Evolutionary conservation across 2,329 filamentous ascomycete species (phyloP), one percentile per base, ranked within the genome.

Genomic region (Paracamarosporium sp.): DNA sequence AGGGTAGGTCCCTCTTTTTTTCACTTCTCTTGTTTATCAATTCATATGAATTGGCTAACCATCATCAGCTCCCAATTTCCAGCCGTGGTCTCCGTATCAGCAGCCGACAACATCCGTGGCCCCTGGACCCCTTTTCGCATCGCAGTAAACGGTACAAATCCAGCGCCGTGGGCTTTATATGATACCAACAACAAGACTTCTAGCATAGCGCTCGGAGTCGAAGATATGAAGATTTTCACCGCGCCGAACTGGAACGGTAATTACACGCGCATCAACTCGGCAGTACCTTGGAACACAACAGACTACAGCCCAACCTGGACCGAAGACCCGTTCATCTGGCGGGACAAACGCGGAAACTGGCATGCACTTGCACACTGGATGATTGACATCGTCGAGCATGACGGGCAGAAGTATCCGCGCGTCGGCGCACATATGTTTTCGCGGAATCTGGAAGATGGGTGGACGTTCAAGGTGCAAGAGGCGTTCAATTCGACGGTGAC

Each of bases 151-250:
- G 64, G 76, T 36, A 83, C 80, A 0, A 82, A 82, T 36, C 80
- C 80, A 0, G 74, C 79, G 0, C 74, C 78, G 0, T 79, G 76
- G 60, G 76, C 78, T 1, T 65, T 81, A 17, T 78, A 70, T 68
- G 63, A 67, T 0, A 50, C 57, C 1, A 46, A 64, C 0, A 64
- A 73, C 15, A 67, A 60, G 1, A 77, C 71, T 0, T 33, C 53
- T 0, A 66, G 70, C 17, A 75, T 79, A 5, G 50, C 71, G 0
- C 66, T 80, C 0, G 76, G 64, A 0, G 71, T 75, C 1, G 76
- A 78, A 46, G 72, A 78, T 43, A 72, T 77, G 45, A 66, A 67
- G 41, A 75, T 79, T n/a, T 78, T 72, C 57, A 59, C 56, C 3
- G 72, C 72, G 1, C 55, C 67, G 1, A 47, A 50, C 20, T 78